These are phyloP conservation scores for Orbilia ellipsospora DNA, from an alignment of 2,329 filamentous ascomycete species.

Conservation along the genomic window DNA sequence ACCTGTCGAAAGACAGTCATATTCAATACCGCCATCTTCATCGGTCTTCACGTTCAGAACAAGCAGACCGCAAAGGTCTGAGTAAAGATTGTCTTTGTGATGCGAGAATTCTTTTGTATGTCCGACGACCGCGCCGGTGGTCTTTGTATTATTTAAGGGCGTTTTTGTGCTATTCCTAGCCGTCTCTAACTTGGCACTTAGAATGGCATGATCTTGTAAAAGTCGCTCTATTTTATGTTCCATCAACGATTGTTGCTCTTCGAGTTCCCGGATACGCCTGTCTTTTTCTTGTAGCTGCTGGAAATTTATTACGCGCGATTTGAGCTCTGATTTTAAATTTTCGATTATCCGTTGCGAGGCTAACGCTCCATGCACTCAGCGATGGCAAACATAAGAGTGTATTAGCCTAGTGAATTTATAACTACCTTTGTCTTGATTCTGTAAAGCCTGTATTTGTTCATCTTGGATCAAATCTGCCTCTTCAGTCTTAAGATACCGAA, in stretches of 20 bases:
- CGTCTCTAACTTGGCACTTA: conserved; percentile 49
- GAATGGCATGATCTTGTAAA: conserved; percentile 46
- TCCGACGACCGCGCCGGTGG: not conserved
- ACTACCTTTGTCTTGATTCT: conserved; percentile 40
- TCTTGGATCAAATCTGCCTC: conserved; percentile 31
- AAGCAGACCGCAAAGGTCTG: conserved; percentile 51
- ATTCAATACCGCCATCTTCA: conserved; percentile 52
- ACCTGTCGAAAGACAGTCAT: conserved; percentile 52
- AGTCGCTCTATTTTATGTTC: conserved; percentile 49
- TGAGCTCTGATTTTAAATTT: conserved; percentile 39
- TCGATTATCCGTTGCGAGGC: conserved; percentile 43
- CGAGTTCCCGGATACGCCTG: conserved; percentile 27
- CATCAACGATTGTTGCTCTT: conserved; percentile 39
- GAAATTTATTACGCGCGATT: conserved; percentile 13
- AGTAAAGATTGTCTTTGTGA: conserved; percentile 51
- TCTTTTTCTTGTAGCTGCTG: conserved; percentile 43
- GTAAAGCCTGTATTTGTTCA: conserved; percentile 33
- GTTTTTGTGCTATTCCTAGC: conserved; percentile 42
- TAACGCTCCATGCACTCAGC: not conserved
- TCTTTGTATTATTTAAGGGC: conserved; percentile 26
- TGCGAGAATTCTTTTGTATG: conserved; percentile 44
- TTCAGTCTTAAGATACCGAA: conserved; percentile 36
- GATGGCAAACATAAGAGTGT: no score
- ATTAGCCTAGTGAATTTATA: not conserved
- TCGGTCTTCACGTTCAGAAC: conserved; percentile 48